phyloP scores from a whole-genome alignment of 1,284 basidiomycete species.

The Ganoderma boninense region DNA sequence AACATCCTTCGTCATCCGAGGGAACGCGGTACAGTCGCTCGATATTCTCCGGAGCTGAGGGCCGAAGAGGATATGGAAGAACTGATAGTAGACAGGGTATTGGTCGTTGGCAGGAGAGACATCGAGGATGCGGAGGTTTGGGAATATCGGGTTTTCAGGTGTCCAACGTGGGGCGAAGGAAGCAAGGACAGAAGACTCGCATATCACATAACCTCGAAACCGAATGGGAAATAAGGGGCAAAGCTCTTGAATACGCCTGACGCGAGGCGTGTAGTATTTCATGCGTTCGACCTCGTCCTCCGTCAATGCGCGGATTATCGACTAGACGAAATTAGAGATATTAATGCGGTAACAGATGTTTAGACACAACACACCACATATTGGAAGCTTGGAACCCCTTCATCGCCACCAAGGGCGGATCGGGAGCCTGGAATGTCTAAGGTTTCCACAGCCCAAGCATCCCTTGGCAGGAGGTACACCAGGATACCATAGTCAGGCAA shows the following conservation, averaged over 20 bases:
- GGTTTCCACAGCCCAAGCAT: not conserved
- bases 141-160: not conserved
- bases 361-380: not conserved
- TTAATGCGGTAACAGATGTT: not conserved
- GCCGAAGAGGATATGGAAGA: not conserved
- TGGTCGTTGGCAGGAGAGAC: not conserved
- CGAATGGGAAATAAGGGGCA: not conserved
- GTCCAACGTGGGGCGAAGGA: not conserved
- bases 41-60: not conserved
- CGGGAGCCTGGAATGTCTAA: not conserved
- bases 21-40: not conserved
- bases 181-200: not conserved
- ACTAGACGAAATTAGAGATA: not conserved
- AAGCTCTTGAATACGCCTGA: not conserved
- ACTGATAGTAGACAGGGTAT: not conserved
- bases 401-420: not conserved
- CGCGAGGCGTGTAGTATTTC: not conserved
- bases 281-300: not conserved
- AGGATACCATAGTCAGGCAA: not conserved
- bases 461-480: not conserved
- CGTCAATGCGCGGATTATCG: not conserved
- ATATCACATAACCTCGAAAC: not conserved
- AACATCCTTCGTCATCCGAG: not conserved
- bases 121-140: not conserved
- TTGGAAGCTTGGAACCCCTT: not conserved